A percentile compares a stretch with the other conserved stretches of the same genome.
These are phyloP conservation scores for Capronia americana DNA, from an alignment of 2,329 filamentous ascomycete species.

Conservation along the genomic window DNA sequence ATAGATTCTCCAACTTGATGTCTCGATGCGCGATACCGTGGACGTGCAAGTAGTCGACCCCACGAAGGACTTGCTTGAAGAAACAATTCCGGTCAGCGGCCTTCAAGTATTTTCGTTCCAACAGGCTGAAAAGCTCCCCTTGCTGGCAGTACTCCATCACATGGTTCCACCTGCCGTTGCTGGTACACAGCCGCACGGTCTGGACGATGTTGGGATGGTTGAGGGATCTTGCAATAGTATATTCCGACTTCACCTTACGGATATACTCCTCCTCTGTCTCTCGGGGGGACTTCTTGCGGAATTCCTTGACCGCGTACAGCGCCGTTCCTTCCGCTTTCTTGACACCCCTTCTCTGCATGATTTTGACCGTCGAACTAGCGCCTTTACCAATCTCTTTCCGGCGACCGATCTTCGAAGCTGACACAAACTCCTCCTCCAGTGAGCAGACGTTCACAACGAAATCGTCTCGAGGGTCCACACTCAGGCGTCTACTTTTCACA, in stretches of 20 bases:
- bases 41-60: conserved; percentile 79
- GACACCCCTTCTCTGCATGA: conserved; percentile 75
- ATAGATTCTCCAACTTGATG: conserved; percentile 86
- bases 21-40: conserved; percentile 90
- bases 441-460: conserved; percentile 74
- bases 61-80: conserved; percentile 87
- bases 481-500: conserved; percentile 79
- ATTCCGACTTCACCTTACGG: conserved; percentile 91
- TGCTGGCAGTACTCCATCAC: conserved; percentile 91
- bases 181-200: conserved; percentile 75
- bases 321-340: conserved; percentile 56
- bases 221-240: conserved; percentile 81
- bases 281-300: conserved; percentile 71
- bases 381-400: conserved; percentile 81
- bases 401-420: conserved; percentile 72
- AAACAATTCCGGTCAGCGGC: conserved; percentile 76
- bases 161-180: conserved; percentile 81
- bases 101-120: conserved; percentile 73
- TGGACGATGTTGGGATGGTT: conserved; percentile 88
- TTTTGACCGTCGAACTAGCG: conserved; percentile 78
- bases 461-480: conserved; percentile 74
- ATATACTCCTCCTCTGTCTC: conserved; percentile 78
- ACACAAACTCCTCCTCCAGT: conserved; percentile 72
- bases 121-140: conserved; percentile 78
- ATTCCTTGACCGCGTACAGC: conserved; percentile 86